Conservation (phyloP, 306 rosid species). For the Prunus kanzakura region DNA sequence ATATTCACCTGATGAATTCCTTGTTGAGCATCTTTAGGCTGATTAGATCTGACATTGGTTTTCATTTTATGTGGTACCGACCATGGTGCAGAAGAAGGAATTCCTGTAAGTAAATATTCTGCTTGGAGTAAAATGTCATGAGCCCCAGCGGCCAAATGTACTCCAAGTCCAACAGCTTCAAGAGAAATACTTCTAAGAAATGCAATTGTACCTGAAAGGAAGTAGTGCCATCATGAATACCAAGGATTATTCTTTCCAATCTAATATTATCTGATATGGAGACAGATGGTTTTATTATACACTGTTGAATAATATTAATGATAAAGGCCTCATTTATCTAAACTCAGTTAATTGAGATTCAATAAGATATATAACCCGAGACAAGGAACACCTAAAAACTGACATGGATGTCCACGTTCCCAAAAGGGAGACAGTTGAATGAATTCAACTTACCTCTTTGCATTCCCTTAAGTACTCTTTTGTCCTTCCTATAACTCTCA, state of each 20-base stretch:
- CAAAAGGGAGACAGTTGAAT: neutral
- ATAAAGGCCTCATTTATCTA: neutral
- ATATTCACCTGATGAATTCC: conserved; percentile 82
- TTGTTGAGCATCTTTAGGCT: conserved; percentile 93
- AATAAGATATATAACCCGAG: neutral
- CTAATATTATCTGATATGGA: neutral
- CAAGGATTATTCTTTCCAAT: neutral
- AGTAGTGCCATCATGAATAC: neutral
- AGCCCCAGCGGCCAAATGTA: conserved; percentile 96
- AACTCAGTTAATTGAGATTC: neutral
- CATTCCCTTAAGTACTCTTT: conserved; percentile 87
- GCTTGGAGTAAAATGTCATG: conserved; percentile 84
- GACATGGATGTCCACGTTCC: neutral
- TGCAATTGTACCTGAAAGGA: conserved; percentile 72
- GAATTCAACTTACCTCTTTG: conserved; percentile 73
- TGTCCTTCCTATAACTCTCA: conserved; percentile 85
- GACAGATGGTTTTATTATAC: neutral
- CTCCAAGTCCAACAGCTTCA: conserved; percentile 98
- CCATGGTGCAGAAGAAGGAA: conserved; percentile 49
- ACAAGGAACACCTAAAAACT: neutral
- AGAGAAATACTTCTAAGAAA: conserved; percentile 93
- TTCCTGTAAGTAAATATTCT: conserved; percentile 65
- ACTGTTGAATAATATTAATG: conserved; percentile 1
- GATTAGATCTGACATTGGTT: conserved; percentile 67
- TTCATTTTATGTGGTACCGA: conserved; percentile 42